Evolutionary conservation across 306 rosid genomes (phyloP), one percentile per base, ranked within the genome.

Genomic region (Sphenostylis stenocarpa): DNA sequence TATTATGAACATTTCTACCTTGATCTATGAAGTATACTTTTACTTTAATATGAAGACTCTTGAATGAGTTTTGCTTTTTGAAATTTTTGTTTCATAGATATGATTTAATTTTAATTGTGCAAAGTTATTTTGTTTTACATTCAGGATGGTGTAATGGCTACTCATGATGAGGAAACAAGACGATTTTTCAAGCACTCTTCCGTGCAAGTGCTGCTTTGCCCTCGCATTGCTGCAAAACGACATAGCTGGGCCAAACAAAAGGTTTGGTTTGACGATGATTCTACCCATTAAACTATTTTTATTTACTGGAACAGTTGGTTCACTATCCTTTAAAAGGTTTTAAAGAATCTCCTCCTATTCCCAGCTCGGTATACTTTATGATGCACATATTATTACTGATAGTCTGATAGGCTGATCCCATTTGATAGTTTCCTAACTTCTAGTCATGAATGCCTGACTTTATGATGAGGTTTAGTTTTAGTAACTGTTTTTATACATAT

Each of bases 71-170:
- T 62, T 78, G 34, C 16, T 78, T 74, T 67, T n/a, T 29, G 51
- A 28, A 26, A 57, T 36, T 31, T 55, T 20, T 48, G 36, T 55
- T 26, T 36, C 43, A 23, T 10, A 66, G 15, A 49, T 26, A 33
- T 63, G 28, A 51, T 72, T 74, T 61, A 21, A 41, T 57, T 55
- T 81, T 69, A 63, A 61, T 29, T 62, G 31, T 57, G 41, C 55
- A 60, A 64, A 65, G 13, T 15, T 61, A 44, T 68, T 49, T 67
- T 77, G n/a, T 31, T 60, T 31, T 77, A 47, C 39, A 33, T 73
- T 74, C 89, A 95, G 99, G 97, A 92, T 88, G 99, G 99, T 77
- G 85, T 95, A 80, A 95, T 95, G 99, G 90, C 87, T 83, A 92
- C 97, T 69, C 97, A 92, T 82, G 99, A 95, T 81, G 99, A 95